Conservation (phyloP, 495 filamentous ascomycete species). For the Penicillium maclennaniae region DNA sequence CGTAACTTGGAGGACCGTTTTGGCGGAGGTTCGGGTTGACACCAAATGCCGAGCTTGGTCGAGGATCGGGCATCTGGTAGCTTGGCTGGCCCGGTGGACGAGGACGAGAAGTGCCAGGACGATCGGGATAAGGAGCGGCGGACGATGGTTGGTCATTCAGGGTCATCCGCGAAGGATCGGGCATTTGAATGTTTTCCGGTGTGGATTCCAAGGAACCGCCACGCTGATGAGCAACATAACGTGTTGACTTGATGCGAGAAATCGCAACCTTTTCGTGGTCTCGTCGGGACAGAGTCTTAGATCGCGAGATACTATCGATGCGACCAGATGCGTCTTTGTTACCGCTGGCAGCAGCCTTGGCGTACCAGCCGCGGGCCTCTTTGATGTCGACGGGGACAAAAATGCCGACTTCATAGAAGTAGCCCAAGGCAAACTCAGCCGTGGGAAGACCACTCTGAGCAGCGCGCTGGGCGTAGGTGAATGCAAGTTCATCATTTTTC, state of each 20-base stretch:
- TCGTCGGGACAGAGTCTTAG: constrained; percentile 79
- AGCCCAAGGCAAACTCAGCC: constrained; percentile 94
- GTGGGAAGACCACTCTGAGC: constrained; percentile 77
- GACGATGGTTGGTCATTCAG: constrained; percentile 39
- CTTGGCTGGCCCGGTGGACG: constrained; percentile 66
- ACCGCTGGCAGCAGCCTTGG: constrained; percentile 82
- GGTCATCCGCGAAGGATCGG: constrained; percentile 56
- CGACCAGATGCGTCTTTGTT: constrained; percentile 83
- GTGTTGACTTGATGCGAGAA: constrained; percentile 76
- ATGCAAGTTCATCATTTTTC: constrained; percentile 93
- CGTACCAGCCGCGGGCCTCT: constrained; percentile 86
- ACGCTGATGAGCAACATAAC: constrained; percentile 79
- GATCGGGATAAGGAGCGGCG: constrained; percentile 39
- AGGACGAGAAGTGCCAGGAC: constrained; percentile 38
- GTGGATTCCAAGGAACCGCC: constrained; percentile 50
- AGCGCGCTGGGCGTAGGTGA: constrained; percentile 82
- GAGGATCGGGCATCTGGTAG: constrained; percentile 40
- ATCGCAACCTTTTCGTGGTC: constrained; percentile 93
- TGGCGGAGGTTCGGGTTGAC: constrained; percentile 53
- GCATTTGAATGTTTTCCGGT: constrained; percentile 66
- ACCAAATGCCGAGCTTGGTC: constrained; percentile 65
- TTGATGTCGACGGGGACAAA: constrained; percentile 74
- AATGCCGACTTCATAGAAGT: constrained; percentile 96
- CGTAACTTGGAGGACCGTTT: constrained; percentile 31
- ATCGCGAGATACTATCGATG: constrained; percentile 79